Evolutionary conservation across 148 eudicot species (phyloP), one percentile per base, ranked within the genome.

Genomic region (Nepenthes gracilis): DNA sequence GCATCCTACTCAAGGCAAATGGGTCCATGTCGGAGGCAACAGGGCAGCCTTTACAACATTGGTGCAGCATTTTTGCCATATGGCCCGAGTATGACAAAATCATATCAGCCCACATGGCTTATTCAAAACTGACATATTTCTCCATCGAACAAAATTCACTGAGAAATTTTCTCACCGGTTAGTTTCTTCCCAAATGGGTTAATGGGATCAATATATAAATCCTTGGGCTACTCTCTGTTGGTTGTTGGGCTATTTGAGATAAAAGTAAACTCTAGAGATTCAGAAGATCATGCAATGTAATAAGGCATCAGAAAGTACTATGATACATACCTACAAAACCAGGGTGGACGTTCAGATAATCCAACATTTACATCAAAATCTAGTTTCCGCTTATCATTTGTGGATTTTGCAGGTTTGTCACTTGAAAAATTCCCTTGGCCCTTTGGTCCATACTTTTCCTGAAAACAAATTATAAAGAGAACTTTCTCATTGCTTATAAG

Each of bases 401-500:
- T 83, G 12, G 87, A 66, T 58, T 81, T 87, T 2, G 80, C 71
- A 59, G 82, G 65, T n/a, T 63, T 55, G 10, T 82, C 88, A 64
- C 72, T 74, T 35, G 81, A 59, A 73, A 72, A 65, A 58, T 80
- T 86, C n/a, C 57, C 83, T 77, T 74, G 84, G 63, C 95, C 95
- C 72, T 90, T 90, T 33, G 97, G 97, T 59, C 97, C 97, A 77
- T 90, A 90, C 71, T 90, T 90, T 70, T 90, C 97, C 97, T 90
- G 81, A 59, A 68, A 65, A 35, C 12, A 49, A 6, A 2, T 37
- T 40, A 33, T 32, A 53, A 55, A 36, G 33, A 13, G 23, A 15
- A 64, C 3, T 33, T 36, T 56, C 2, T 40, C n/a, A 37, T 37
- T 40, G 8, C 45, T 40, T 40, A 40, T 8, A 40, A 40, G 8